Base-by-base conservation (phyloP, 2,329 filamentous ascomycete genomes). In the Cryphonectria parasitica region DNA sequence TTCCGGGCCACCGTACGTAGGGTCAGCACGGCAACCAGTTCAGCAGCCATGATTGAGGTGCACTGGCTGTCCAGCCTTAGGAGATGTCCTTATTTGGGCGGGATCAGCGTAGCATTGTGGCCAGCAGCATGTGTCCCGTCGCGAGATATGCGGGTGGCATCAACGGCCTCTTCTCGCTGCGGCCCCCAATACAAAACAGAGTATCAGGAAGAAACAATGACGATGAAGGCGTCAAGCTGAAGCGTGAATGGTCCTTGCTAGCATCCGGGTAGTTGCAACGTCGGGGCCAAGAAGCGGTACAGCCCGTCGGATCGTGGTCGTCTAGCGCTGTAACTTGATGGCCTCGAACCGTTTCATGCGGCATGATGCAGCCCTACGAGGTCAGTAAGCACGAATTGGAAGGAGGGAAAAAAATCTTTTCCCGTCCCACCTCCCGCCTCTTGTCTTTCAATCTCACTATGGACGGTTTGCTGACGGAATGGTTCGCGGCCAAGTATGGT, bases 291-390 rank as follows among this genome's bases (percentile, higher is more conserved):
- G 43, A 31, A 25, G 28, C 34, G 25, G n/a, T 58, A 45, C n/a
- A 39, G 19, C 8, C n/a, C 43, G 65, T 25, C 31, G 39, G 25
- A 28, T 45, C 34, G 54, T 67, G 25, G 28, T 11, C 31, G 39
- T 31, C 31, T 39, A 34, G 22, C 58, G 19, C 13, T 22, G 15
- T 39, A 64, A n/a, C 61, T 28, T 7, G 17, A 45, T 4, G 17
- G 36, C 11, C 19, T 64, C 22, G 22, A 41, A 13, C 13, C 22
- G 39, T 64, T 64, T 41, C 61, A 64, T 64, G 61, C 28, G n/a
- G 56, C 60, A 31, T 7, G 34, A 68, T 67, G 65, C 66, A 64
- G 66, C 66, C 56, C 58, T 56, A 68, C 41, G 65, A 68, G 28
- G 15, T 36, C 41, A 8, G 43, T 54, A 34, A 68, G 58, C 66